These are phyloP conservation scores for Chalaropsis thielavioides DNA, from an alignment of 2,329 filamentous ascomycete genomes.

Conservation along the genomic window DNA sequence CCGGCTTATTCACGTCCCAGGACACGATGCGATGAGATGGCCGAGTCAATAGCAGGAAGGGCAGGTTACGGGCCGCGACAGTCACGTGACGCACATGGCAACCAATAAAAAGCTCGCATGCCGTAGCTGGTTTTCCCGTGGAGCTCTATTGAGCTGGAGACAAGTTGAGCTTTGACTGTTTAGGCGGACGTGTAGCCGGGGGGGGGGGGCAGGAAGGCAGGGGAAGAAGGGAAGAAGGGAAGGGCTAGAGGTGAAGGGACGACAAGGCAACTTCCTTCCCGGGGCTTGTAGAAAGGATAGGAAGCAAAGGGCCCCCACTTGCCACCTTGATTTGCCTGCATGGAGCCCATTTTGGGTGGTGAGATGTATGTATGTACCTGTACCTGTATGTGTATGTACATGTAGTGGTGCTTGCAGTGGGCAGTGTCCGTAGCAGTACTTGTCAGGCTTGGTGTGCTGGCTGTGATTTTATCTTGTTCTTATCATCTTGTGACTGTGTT, in stretches of 20 bases:
- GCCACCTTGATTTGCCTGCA: neutral
- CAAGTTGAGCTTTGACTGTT: neutral
- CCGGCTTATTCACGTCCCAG: too few species aligned
- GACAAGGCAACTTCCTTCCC: slow-evolving; percentile 1
- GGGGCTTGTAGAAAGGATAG: neutral
- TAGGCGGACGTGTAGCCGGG: too few species aligned
- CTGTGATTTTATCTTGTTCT: neutral
- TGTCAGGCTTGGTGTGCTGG: neutral
- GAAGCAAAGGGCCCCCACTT: neutral
- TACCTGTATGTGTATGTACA: too few species aligned
- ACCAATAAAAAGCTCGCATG: neutral
- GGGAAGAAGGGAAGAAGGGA: neutral
- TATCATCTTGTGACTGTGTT: neutral
- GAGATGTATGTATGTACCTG: neutral
- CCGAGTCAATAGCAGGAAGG: too few species aligned
- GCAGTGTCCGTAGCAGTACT: neutral
- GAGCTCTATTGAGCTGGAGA: neutral
- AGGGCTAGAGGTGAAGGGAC: neutral
- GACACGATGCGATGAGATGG: too few species aligned
- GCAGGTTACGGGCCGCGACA: neutral
- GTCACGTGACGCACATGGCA: neutral
- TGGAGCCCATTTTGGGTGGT: neutral
- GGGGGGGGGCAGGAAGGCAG: too few species aligned
- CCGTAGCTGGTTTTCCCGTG: neutral
- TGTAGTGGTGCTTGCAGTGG: too few species aligned